phyloP scores from a whole-genome alignment of 176 grass and related monocot genomes.

The Lolium perenne region DNA sequence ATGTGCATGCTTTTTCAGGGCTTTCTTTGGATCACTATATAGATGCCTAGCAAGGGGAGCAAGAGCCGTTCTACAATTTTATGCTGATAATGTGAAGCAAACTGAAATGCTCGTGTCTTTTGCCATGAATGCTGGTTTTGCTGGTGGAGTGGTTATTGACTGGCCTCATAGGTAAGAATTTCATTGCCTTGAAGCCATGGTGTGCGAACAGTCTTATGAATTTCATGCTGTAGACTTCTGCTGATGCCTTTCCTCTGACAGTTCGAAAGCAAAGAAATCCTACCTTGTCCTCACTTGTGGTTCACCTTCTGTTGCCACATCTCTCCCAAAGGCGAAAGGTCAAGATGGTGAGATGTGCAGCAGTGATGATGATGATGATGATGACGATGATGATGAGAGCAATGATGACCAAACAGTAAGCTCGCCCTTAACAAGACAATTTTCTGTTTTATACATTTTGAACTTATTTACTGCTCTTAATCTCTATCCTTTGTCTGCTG shows the following conservation, averaged over 20 bases:
- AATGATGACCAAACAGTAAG: conserved; percentile 71
- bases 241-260: conserved; percentile 40
- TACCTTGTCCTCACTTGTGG: conserved; percentile 98
- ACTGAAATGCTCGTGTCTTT: conserved; percentile 94
- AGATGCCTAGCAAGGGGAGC: conserved; percentile 93
- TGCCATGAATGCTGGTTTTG: conserved; percentile 97
- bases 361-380: conserved; percentile 57
- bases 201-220: not conserved
- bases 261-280: conserved; percentile 94
- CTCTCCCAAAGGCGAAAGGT: conserved; percentile 86
- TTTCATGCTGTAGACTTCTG: conserved; percentile 31
- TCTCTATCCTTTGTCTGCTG: not conserved
- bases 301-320: conserved; percentile 63
- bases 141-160: conserved; percentile 89
- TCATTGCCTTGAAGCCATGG: not conserved
- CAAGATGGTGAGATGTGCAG: conserved; percentile 79
- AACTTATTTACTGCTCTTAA: not conserved
- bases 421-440: not conserved
- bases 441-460: not conserved
- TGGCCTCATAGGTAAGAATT: conserved; percentile 87
- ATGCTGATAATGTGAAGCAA: conserved; percentile 95
- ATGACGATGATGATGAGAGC: conserved; percentile 26
- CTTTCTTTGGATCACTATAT: conserved; percentile 98
- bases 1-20: conserved; percentile 56
- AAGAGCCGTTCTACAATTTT: conserved; percentile 93